Evolutionary conservation across 23 red algal species (phyloP).

Genomic region (Gracilaria caudata): DNA sequence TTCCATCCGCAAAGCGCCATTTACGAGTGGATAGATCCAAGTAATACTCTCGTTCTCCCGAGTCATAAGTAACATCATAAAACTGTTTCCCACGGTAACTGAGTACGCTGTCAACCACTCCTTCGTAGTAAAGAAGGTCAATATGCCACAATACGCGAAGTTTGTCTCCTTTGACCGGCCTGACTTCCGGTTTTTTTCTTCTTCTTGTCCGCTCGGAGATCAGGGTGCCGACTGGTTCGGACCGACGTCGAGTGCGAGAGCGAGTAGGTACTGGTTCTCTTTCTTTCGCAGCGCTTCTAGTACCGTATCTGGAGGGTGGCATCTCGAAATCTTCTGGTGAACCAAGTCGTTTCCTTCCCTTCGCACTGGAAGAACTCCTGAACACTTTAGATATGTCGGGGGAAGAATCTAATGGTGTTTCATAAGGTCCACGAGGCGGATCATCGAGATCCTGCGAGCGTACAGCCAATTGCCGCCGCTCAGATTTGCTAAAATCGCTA

Average conservation of each 20-base stretch:
- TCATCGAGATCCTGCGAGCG: not conserved
- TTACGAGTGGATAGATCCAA: constrained; percentile 55
- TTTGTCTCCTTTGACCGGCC: constrained; percentile 7
- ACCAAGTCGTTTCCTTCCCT: not conserved
- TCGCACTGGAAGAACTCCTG: not conserved
- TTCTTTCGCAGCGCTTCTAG: constrained; percentile 26
- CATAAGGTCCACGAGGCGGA: not conserved
- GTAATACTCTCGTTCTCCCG: constrained; percentile 57
- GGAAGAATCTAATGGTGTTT: not conserved
- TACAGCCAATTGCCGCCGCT: constrained; percentile 7
- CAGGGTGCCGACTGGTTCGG: not conserved
- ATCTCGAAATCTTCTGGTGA: constrained; percentile 14
- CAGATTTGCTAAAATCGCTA: constrained; percentile 13
- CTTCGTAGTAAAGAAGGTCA: constrained; percentile 52
- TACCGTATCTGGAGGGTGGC: not conserved
- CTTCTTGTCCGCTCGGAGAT: constrained; percentile 2
- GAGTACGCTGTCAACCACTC: constrained; percentile 45
- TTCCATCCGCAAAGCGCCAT: constrained; percentile 43
- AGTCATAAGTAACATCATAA: constrained; percentile 63
- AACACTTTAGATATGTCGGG: constrained; percentile 21
- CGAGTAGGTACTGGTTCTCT: not conserved
- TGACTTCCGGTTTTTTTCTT: not conserved
- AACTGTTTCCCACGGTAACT: constrained; percentile 32
- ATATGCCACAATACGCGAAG: constrained; percentile 49
- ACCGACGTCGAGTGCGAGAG: not conserved